phyloP scores from a whole-genome alignment of 768 basidiomycete genomes.

The Leucosporidium yakuticum region DNA sequence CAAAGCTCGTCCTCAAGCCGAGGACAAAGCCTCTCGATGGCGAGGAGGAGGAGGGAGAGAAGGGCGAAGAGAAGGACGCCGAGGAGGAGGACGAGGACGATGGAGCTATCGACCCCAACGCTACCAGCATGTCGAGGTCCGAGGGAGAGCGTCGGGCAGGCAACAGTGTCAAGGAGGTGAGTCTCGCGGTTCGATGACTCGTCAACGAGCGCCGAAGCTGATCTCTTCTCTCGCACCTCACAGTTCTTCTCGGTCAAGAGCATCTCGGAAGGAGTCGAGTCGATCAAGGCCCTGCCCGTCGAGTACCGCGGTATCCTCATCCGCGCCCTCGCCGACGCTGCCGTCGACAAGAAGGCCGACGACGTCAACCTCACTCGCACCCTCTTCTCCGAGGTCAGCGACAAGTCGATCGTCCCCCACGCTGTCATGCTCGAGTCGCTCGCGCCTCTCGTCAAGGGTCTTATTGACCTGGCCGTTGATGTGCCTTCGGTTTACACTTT shows the following conservation, averaged over 20 bases:
- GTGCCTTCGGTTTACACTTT: constrained; percentile 76
- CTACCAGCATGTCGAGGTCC: constrained; percentile 49
- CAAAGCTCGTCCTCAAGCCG: constrained; percentile 66
- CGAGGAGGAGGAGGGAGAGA: constrained; percentile 47
- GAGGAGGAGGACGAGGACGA: constrained; percentile 46
- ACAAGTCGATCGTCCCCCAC: constrained; percentile 57
- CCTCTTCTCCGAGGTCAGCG: constrained; percentile 60
- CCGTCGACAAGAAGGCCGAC: constrained; percentile 72
- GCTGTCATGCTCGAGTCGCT: constrained; percentile 67
- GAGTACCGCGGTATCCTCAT: constrained; percentile 62
- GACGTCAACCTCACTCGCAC: constrained; percentile 72
- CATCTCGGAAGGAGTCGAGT: constrained; percentile 78
- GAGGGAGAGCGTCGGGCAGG: constrained; percentile 65
- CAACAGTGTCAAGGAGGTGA: constrained; percentile 61
- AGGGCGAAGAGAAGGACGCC: constrained; percentile 49
- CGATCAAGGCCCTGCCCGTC: constrained; percentile 68
- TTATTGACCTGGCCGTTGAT: constrained; percentile 86
- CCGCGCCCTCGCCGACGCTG: constrained; percentile 64
- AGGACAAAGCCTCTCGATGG: constrained; percentile 62
- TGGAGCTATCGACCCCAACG: constrained; percentile 38
- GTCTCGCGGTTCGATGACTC: not conserved
- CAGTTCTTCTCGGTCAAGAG: constrained; percentile 82
- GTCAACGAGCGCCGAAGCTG: not conserved
- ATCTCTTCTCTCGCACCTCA: constrained; percentile 49
- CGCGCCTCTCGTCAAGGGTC: constrained; percentile 59